Base-by-base conservation (phyloP, 257 asterid genomes). In the Parsonsia alboflavescens region DNA sequence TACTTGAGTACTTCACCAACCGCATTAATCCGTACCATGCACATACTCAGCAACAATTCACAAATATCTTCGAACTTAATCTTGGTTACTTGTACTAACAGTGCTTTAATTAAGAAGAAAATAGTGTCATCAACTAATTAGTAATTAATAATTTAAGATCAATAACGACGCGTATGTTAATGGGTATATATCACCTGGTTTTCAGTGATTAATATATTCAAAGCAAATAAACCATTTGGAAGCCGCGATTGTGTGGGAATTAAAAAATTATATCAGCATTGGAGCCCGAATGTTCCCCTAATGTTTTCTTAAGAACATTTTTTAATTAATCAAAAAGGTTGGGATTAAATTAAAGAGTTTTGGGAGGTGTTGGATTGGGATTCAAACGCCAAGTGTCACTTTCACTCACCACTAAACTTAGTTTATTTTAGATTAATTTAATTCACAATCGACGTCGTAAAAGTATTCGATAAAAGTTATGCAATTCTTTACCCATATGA, bases 331-430 rank as follows among this genome's bases (percentile, higher is more conserved):
- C 50, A 12, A 65, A n/a, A 75, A 41, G 0, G 26, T 10, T 24
- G 6, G 10, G 36, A 76, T 49, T 54, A 53, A 44, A 56, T 46
- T 44, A 68, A 75, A 39, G 49, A 69, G n/a, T 45, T 65, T 13
- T 50, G 24, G 62, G 8, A 21, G 28, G 42, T 10, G 12, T 50
- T 19, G 7, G 19, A 24, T 63, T 24, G 33, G 42, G 69, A 21
- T 36, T 33, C 17, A 10, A 8, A 22, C 48, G 76, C 10, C 15
- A 33, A 33, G 39, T 33, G 63, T 57, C 75, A 17, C 12, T 76
- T 44, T 76, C 75, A n/a, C 53, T 58, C 69, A 56, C 75, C 75
- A 76, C 79, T 76, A 46, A 9, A 26, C 69, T 44, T 30, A 3
- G 57, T 24, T 57, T 53, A 45, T 57, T 41, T 57, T 54, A 46